Evolutionary conservation across 2,329 filamentous ascomycete genomes (phyloP).

Genomic region (Colletotrichum sp.): DNA sequence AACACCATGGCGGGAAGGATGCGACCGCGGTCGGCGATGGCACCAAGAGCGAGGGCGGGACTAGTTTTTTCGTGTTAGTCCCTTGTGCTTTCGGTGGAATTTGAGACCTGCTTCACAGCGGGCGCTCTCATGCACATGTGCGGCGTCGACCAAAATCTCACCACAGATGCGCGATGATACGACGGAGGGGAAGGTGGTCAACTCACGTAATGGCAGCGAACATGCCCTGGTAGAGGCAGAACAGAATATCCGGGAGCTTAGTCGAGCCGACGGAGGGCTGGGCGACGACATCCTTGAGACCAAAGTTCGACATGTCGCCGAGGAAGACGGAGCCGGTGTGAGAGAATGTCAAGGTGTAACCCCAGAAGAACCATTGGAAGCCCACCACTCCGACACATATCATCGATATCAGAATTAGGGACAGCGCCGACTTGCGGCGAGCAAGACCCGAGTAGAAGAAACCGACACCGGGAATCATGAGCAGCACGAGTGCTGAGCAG

Average conservation of each 20-base stretch:
- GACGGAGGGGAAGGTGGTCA: background rate
- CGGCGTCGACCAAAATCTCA: background rate
- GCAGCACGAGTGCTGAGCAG: slow-evolving; percentile 78
- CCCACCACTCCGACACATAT: slow-evolving; percentile 80
- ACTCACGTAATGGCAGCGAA: slow-evolving; percentile 87
- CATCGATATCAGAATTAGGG: slow-evolving; percentile 84
- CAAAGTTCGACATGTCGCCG: slow-evolving; percentile 81
- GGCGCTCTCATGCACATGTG: background rate
- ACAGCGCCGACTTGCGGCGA: slow-evolving; percentile 85
- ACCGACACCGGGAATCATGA: slow-evolving; percentile 93
- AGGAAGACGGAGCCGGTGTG: slow-evolving; percentile 80
- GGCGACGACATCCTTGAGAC: slow-evolving; percentile 77
- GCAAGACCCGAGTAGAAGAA: slow-evolving; percentile 95
- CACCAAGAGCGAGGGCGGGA: slow-evolving; percentile 63
- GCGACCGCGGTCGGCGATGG: slow-evolving; percentile 65
- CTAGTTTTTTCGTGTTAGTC: slow-evolving; percentile 33
- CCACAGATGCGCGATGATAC: background rate
- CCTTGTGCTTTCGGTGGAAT: background rate
- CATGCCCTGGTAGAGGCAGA: slow-evolving; percentile 88
- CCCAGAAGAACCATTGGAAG: slow-evolving; percentile 98
- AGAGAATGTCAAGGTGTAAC: slow-evolving; percentile 85
- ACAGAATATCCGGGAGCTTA: slow-evolving; percentile 81
- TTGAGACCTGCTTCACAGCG: background rate
- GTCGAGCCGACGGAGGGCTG: slow-evolving; percentile 75
- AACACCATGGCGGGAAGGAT: slow-evolving; percentile 67